Percentiles rank a stretch among this genome's conserved stretches.
Evolutionary conservation across 192 early-diverging fungal genomes (phyloP).

Genomic region (Phlyctochytrium bullatum): DNA sequence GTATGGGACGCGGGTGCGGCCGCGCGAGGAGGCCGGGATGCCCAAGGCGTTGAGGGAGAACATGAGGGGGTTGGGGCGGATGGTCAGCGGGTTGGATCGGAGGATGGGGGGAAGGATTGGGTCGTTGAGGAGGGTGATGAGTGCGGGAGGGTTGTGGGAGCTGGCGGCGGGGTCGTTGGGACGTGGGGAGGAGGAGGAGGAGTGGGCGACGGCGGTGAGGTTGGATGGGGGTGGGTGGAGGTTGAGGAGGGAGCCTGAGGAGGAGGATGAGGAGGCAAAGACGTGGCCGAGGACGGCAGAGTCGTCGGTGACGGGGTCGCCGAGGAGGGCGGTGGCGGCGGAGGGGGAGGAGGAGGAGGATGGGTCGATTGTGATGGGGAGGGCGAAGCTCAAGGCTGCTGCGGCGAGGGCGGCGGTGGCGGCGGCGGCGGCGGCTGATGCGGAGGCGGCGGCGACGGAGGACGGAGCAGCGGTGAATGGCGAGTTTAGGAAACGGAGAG

Average conservation of each 20-base stretch:
- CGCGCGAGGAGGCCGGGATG: constrained; percentile 70
- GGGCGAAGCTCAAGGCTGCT: too few relatives aligned
- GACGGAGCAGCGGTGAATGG: too few relatives aligned
- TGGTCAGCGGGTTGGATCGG: constrained; percentile 52
- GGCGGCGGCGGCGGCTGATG: too few relatives aligned
- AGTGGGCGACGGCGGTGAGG: constrained; percentile 9
- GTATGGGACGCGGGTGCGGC: constrained; percentile 80
- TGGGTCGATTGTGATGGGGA: too few relatives aligned
- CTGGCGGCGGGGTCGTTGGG: constrained; percentile 5
- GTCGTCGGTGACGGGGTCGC: constrained; percentile 17
- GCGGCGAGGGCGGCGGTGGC: too few relatives aligned
- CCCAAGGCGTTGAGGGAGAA: constrained; percentile 51
- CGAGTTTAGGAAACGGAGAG: too few relatives aligned
- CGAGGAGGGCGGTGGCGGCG: not conserved
- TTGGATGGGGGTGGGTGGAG: not conserved
- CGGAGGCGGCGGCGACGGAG: too few relatives aligned
- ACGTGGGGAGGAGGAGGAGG: constrained; percentile 17
- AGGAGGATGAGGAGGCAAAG: constrained; percentile 1
- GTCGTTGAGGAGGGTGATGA: constrained; percentile 8
- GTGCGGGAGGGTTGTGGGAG: constrained; percentile 9
- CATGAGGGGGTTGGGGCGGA: constrained; percentile 41
- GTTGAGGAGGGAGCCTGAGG: constrained; percentile 1
- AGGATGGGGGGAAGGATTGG: constrained; percentile 11
- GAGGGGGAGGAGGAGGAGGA: not conserved
- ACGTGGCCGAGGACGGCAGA: not conserved